Base-by-base conservation (phyloP, 2,329 filamentous ascomycete genomes). In the Fusarium cyanostomum region DNA sequence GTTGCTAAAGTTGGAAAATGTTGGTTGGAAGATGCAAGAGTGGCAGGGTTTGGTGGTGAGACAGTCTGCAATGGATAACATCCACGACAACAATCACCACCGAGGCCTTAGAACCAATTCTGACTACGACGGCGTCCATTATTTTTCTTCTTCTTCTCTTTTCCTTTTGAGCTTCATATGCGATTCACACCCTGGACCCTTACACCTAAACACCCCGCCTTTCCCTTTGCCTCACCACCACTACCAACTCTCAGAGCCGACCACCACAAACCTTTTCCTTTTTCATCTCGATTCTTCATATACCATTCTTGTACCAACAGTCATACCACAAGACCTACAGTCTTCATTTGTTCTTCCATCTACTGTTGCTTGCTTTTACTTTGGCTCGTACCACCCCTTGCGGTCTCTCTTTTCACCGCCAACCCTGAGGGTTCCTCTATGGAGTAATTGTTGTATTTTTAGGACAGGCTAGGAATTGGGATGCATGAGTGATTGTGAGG, bases 261-360 rank as follows among this genome's bases (percentile, higher is more conserved):
- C 48, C 46, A 24, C 16, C 11, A 7, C 35, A 34, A 30, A 38
- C 27, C 34, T 48, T 38, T 35, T 41, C 27, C 35, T 39, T 33
- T 33, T 44, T 49, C 21, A 26, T 34, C 39, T 35, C 26, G 39
- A 11, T 28, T 34, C 39, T 58, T 16, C 39, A 46, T 70, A 67
- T 69, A 67, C 64, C 61, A 66, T 69, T 64, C 60, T 55, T 62
- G 64, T 69, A 69, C 52, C 61, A 58, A 66, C 67, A 68, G 33
- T 60, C 55, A 51, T 57, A 59, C 39, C 49, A 50, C 38, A 53
- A 52, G 61, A 44, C 48, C 21, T 44, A 28, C 15, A 49, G 52
- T 43, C 58, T 67, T 55, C 24, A 8, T 63, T 58, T 48, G 24
- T 55, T 30, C 31, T 21, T 37, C 13, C 39, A 26, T 44, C 31